A percentile compares a stretch with the other conserved stretches of the same genome.
These are phyloP conservation scores for Chrysanthemum makinoi DNA, from an alignment of 129 eudicot genomes.

Conservation along the genomic window DNA sequence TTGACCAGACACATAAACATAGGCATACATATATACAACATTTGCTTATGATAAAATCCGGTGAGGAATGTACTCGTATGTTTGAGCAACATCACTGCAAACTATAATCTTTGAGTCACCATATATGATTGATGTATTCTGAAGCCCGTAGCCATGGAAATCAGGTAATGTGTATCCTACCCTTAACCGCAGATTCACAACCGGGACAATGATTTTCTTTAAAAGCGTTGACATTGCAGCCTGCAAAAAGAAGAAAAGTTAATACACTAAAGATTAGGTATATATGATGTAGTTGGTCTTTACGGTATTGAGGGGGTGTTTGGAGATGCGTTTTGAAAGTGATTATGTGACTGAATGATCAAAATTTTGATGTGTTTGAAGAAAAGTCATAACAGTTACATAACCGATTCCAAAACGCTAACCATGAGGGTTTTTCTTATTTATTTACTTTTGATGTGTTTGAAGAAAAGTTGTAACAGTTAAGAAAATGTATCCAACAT, in stretches of 20 bases:
- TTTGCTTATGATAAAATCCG: slow-evolving; percentile 7
- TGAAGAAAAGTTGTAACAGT: too few species aligned
- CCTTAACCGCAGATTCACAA: slow-evolving; percentile 47
- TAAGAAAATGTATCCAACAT: too few species aligned
- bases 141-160: slow-evolving; percentile 64
- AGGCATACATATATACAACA: slow-evolving; percentile 6
- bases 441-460: too few species aligned
- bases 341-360: not conserved
- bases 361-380: not conserved
- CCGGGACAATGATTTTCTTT: slow-evolving; percentile 61
- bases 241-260: slow-evolving; percentile 55
- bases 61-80: slow-evolving; percentile 23
- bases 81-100: slow-evolving; percentile 55
- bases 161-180: slow-evolving; percentile 59
- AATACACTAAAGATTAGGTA: not conserved
- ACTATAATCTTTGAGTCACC: slow-evolving; percentile 52
- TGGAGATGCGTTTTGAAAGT: too few species aligned
- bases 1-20: not conserved
- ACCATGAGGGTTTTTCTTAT: too few species aligned
- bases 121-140: slow-evolving; percentile 54
- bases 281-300: not conserved
- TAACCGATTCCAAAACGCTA: too few species aligned
- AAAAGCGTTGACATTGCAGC: slow-evolving; percentile 53
- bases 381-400: too few species aligned
- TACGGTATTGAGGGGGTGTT: not conserved